Base-by-base conservation (phyloP, 306 rosid genomes). In the Quillaja saponaria region DNA sequence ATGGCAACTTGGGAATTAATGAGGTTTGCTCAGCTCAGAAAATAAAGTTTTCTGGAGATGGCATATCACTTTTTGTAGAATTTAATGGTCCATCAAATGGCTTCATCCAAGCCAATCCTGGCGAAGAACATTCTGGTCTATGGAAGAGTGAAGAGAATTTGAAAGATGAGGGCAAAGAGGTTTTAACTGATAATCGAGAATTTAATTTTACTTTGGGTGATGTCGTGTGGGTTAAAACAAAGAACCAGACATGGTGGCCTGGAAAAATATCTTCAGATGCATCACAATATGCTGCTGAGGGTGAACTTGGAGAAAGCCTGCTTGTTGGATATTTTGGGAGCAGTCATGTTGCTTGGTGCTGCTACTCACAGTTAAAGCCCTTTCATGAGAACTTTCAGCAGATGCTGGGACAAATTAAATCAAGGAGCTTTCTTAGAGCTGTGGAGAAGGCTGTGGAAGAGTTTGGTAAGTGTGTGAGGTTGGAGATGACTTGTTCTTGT, bases 191-290 rank as follows among this genome's bases (percentile, higher is more conserved):
- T 16, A 53, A 50, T 76, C 58, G 16, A 28, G 71, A 31, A 33
- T 18, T 54, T 47, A 58, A 14, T 10, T 78, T 78, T 72, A 58
- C 61, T 15, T 75, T 58, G 25, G 84, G 87, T 34, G 87, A 82
- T 61, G 73, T 78, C 35, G 75, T 82, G 13, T 82, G 87, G 87
- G 83, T 76, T 44, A 71, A 76, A 53, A 75, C 84, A 21, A 82
- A 82, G 61, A 75, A 63, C 39, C 65, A 72, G 53, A 77, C 81
- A 17, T 82, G 87, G 87, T 82, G 87, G 87, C 84, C 87, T 0
- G 87, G 81, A 66, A 75, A 66, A 64, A 57, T 82, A 55, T 44
- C 83, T 15, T 61, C n/a, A 5, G 66, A 72, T 55, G 82, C 68
- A 10, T 47, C 71, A 0, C 45, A 46, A 42, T 35, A 37, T 34